These are phyloP conservation scores for Orbilia ellipsospora DNA, from an alignment of 2,329 filamentous ascomycete genomes.

Conservation along the genomic window DNA sequence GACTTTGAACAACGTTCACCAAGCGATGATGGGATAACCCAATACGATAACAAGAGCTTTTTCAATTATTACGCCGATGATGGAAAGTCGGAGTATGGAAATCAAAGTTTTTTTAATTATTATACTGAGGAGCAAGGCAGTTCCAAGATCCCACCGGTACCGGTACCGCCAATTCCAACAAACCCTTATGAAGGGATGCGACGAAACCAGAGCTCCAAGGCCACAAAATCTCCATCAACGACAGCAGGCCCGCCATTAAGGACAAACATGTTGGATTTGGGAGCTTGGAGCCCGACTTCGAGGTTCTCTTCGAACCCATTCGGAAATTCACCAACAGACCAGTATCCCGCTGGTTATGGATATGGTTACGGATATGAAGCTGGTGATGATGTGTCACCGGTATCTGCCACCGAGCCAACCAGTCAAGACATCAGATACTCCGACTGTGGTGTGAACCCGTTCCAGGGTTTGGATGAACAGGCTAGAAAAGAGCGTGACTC, in stretches of 20 bases:
- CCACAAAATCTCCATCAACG: conserved; percentile 14
- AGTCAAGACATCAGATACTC: conserved; percentile 51
- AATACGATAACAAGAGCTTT: conserved; percentile 44
- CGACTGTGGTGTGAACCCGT: conserved; percentile 52
- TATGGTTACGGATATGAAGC: conserved; percentile 12
- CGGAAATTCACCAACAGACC: conserved; percentile 21
- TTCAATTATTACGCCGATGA: conserved; percentile 49
- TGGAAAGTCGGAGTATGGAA: conserved; percentile 31
- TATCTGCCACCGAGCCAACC: conserved; percentile 23
- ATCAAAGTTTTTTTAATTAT: conserved; percentile 49
- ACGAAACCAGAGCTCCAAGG: conserved; percentile 29
- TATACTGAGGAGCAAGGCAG: conserved; percentile 20
- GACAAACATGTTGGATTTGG: conserved; percentile 42
- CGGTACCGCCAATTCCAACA: conserved; percentile 7
- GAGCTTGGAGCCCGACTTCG: conserved; percentile 46
- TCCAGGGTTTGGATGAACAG: conserved; percentile 43
- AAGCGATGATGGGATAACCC: conserved; percentile 30
- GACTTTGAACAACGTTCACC: conserved; percentile 24
- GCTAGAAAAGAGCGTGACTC: conserved; percentile 50
- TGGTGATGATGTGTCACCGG: conserved; percentile 12
- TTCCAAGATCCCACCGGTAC: neutral
- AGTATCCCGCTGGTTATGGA: conserved; percentile 21
- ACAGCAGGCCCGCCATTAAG: conserved; percentile 30
- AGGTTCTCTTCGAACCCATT: conserved; percentile 43
- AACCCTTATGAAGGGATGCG: conserved; percentile 1